A percentile compares a stretch with the other conserved stretches of the same genome.
phyloP scores from a whole-genome alignment of 805 yeast species.

The Vanderwaltozyma polyspora region DNA sequence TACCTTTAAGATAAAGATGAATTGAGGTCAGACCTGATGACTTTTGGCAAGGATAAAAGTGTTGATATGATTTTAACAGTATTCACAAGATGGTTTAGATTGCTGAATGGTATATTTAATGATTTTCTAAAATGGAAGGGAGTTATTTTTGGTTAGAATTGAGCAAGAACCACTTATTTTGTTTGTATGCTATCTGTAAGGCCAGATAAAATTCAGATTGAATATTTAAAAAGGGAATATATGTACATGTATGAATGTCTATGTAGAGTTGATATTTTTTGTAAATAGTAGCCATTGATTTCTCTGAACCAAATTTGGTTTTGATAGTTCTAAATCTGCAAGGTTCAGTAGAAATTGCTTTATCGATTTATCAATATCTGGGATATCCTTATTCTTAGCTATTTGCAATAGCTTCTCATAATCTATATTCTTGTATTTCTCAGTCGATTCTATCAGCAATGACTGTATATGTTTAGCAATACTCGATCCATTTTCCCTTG shows the following conservation, averaged over 20 bases:
- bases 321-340: conserved; percentile 10
- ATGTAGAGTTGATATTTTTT: background rate
- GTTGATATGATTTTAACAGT: too few relatives aligned
- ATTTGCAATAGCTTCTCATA: conserved; percentile 19
- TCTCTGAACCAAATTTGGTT: conserved; percentile 7
- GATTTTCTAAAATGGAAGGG: too few relatives aligned
- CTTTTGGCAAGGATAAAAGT: too few relatives aligned
- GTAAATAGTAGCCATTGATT: conserved; percentile 14
- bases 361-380: conserved; percentile 4
- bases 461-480: conserved; percentile 9
- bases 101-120: too few relatives aligned
- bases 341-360: conserved; percentile 8
- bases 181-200: too few relatives aligned
- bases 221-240: background rate
- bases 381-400: conserved; percentile 8
- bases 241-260: background rate
- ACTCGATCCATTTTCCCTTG: background rate
- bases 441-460: conserved; percentile 15
- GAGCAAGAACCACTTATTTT: too few relatives aligned
- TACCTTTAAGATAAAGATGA: too few relatives aligned
- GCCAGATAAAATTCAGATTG: too few relatives aligned
- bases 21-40: too few relatives aligned
- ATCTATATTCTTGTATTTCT: conserved; percentile 15
- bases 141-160: too few relatives aligned
- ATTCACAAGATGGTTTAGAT: too few relatives aligned